A percentile compares a stretch with the other conserved stretches of the same genome.
Conservation (phyloP, 1,284 basidiomycete genomes). For the Rhodofomes roseus region DNA sequence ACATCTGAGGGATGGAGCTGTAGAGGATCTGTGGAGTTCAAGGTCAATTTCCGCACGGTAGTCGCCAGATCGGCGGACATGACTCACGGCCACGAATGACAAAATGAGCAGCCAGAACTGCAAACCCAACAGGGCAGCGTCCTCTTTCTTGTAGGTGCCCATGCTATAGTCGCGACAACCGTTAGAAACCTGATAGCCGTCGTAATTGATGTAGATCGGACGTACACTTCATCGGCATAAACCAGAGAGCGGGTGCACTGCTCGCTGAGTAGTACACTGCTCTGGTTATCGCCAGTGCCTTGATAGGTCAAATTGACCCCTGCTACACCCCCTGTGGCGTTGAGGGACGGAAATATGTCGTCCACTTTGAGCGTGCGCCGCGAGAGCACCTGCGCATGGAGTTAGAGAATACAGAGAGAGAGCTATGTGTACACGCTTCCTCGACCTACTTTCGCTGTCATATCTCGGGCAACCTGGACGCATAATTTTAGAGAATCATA, state of each 20-base stretch:
- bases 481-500: background rate
- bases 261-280: slow-evolving; percentile 26
- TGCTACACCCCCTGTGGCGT: slow-evolving; percentile 10
- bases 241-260: slow-evolving; percentile 41
- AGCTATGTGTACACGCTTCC: background rate
- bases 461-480: background rate
- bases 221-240: slow-evolving; percentile 42
- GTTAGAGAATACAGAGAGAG: background rate
- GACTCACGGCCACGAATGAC: slow-evolving; percentile 42
- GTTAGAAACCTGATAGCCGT: background rate
- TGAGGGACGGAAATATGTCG: slow-evolving; percentile 5
- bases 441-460: background rate
- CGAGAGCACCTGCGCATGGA: background rate
- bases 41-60: background rate
- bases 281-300: slow-evolving; percentile 10
- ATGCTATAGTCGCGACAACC: slow-evolving; percentile 30
- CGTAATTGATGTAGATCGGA: background rate
- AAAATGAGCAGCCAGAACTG: slow-evolving; percentile 59
- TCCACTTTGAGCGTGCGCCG: background rate
- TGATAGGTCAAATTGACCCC: slow-evolving; percentile 20
- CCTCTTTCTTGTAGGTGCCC: slow-evolving; percentile 46
- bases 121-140: slow-evolving; percentile 44
- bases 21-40: slow-evolving; percentile 32
- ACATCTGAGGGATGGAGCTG: slow-evolving; percentile 55
- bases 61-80: no score